phyloP scores from a whole-genome alignment of 2,329 filamentous ascomycete genomes.

The Talaromyces sp. region DNA sequence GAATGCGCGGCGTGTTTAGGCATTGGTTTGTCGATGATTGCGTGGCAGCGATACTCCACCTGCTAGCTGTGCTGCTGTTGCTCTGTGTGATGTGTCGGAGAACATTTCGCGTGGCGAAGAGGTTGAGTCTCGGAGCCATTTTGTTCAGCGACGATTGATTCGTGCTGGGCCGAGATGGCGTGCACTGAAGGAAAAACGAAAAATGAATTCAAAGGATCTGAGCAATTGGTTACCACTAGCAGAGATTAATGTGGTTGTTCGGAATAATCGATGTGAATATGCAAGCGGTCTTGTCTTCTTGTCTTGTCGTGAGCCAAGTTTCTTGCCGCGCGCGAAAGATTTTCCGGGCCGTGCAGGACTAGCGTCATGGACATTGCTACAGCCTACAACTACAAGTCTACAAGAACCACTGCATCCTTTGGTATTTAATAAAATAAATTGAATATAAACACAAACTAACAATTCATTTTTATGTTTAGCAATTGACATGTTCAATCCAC shows the following conservation, averaged over 20 bases:
- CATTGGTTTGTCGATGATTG: not conserved
- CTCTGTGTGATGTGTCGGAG: slow-evolving; percentile 24
- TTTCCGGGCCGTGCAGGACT: slow-evolving; percentile 18
- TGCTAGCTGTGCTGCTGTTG: slow-evolving; percentile 2
- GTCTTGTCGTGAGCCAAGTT: slow-evolving; percentile 6
- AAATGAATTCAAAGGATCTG: not conserved
- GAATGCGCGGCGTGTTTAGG: not conserved
- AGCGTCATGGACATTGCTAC: not conserved
- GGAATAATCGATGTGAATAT: not conserved
- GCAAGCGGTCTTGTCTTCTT: not conserved
- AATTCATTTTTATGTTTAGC: no score
- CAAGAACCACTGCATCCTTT: no score
- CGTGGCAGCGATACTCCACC: not conserved
- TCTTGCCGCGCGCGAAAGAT: slow-evolving; percentile 15
- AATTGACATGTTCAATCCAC: no score
- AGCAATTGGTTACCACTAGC: not conserved
- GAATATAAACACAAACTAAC: no score
- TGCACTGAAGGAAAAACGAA: not conserved
- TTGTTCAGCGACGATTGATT: not conserved
- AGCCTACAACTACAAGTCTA: no score
- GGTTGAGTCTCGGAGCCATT: slow-evolving; percentile 52
- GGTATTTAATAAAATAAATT: no score
- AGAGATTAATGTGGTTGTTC: not conserved
- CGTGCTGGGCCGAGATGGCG: not conserved
- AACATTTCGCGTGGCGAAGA: slow-evolving; percentile 36